Conservation (phyloP, 2,329 filamentous ascomycete genomes). For the Capronia coronata region DNA sequence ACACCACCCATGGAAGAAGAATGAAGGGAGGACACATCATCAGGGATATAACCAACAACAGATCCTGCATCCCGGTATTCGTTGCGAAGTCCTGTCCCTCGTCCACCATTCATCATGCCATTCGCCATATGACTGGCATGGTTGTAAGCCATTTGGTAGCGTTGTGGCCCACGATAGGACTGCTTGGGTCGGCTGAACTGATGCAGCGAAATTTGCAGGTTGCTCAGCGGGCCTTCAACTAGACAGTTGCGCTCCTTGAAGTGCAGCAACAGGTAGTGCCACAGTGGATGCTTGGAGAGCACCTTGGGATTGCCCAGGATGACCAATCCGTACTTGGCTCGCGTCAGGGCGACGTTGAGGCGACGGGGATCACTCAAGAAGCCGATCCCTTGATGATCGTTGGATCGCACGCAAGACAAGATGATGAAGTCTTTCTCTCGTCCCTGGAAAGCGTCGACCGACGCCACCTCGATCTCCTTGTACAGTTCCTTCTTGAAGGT, state of each 20-base stretch:
- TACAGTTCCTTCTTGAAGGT: constrained; percentile 98
- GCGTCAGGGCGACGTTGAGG: constrained; percentile 92
- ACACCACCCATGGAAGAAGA: constrained; percentile 83
- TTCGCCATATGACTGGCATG: constrained; percentile 56
- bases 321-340: constrained; percentile 92
- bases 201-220: constrained; percentile 88
- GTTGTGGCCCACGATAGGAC: constrained; percentile 80
- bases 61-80: constrained; percentile 69
- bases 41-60: constrained; percentile 89
- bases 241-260: constrained; percentile 97
- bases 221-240: constrained; percentile 89
- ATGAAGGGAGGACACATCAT: constrained; percentile 94
- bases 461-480: constrained; percentile 97
- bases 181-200: constrained; percentile 94
- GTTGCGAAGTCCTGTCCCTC: constrained; percentile 38
- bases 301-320: constrained; percentile 98
- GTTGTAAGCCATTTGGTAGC: constrained; percentile 74
- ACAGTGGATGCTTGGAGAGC: constrained; percentile 91
- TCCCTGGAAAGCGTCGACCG: constrained; percentile 96
- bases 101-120: constrained; percentile 47
- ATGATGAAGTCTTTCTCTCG: constrained; percentile 99
- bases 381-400: constrained; percentile 97
- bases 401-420: constrained; percentile 93
- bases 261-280: constrained; percentile 90
- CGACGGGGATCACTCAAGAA: constrained; percentile 96